Conservation (phyloP, 441 rosid genomes). For the Erodium texanum region DNA sequence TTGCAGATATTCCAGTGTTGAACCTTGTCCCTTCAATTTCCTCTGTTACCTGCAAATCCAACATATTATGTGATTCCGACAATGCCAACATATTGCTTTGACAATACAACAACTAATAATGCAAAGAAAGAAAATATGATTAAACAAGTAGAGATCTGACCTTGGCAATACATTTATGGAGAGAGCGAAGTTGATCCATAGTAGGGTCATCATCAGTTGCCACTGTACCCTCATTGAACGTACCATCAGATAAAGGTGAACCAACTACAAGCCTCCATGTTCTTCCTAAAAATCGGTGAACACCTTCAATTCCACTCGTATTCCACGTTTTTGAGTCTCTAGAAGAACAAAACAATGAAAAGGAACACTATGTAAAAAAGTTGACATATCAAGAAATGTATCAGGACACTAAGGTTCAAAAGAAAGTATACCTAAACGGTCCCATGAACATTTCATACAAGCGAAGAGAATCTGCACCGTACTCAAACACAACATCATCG, state of each 20-base stretch:
- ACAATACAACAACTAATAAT: not conserved
- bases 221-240: conserved; percentile 55
- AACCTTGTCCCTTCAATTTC: conserved; percentile 88
- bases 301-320: conserved; percentile 94
- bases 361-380: conserved; percentile 4
- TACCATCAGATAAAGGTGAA: conserved; percentile 46
- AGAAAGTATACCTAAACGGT: conserved; percentile 58
- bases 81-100: too few species aligned
- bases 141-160: conserved; percentile 25
- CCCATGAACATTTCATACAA: conserved; percentile 99
- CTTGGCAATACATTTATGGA: conserved; percentile 90
- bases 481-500: conserved; percentile 76
- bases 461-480: conserved; percentile 93
- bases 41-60: conserved; percentile 58
- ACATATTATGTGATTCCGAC: not conserved
- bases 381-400: not conserved
- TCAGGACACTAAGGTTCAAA: not conserved
- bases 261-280: conserved; percentile 87
- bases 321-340: conserved; percentile 97
- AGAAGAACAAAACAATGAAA: conserved; percentile 22
- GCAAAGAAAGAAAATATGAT: not conserved
- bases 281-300: conserved; percentile 80
- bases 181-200: conserved; percentile 54
- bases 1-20: conserved; percentile 93
- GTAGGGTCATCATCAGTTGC: conserved; percentile 60